Percentiles rank a stretch among this genome's conserved stretches.
Conservation (phyloP, 768 basidiomycete genomes). For the Auricularia heimuer region DNA sequence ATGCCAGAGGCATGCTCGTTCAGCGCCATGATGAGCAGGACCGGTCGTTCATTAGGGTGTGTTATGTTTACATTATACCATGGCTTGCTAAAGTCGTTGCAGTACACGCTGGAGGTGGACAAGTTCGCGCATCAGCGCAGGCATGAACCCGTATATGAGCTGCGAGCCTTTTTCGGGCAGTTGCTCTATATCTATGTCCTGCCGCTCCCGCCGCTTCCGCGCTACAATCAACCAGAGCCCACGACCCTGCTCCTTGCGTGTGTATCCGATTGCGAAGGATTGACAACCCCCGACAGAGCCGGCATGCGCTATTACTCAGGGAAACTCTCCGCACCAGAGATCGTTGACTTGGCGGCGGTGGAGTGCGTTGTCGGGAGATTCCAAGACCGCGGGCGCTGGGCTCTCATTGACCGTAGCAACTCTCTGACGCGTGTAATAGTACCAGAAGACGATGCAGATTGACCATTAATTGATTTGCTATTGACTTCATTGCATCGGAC, state of each 20-base stretch:
- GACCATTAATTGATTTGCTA: not conserved
- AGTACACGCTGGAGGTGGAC: slow-evolving; percentile 28
- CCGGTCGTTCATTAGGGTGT: slow-evolving; percentile 25
- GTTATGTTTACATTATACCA: slow-evolving; percentile 6
- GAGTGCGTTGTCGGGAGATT: slow-evolving; percentile 20
- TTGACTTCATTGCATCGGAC: not conserved
- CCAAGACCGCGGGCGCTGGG: slow-evolving; percentile 9
- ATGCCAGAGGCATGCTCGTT: slow-evolving; percentile 12
- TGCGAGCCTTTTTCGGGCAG: slow-evolving; percentile 24
- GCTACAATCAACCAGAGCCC: slow-evolving; percentile 11
- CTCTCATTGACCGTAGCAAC: slow-evolving; percentile 20
- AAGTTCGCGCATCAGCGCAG: slow-evolving; percentile 11
- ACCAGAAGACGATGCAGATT: not conserved
- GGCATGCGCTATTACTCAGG: slow-evolving; percentile 12
- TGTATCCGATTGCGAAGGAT: not conserved
- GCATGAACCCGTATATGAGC: not conserved
- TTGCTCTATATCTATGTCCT: slow-evolving; percentile 23
- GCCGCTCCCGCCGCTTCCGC: slow-evolving; percentile 10
- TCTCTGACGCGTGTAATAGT: slow-evolving; percentile 8
- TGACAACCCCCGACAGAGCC: not conserved
- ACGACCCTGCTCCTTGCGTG: slow-evolving; percentile 17
- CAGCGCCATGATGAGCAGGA: slow-evolving; percentile 18
- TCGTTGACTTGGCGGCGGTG: slow-evolving; percentile 17
- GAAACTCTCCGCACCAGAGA: slow-evolving; percentile 6
- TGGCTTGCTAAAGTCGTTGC: not conserved